Base-by-base conservation (phyloP, 2,329 filamentous ascomycete genomes). In the Beauveria sp. region DNA sequence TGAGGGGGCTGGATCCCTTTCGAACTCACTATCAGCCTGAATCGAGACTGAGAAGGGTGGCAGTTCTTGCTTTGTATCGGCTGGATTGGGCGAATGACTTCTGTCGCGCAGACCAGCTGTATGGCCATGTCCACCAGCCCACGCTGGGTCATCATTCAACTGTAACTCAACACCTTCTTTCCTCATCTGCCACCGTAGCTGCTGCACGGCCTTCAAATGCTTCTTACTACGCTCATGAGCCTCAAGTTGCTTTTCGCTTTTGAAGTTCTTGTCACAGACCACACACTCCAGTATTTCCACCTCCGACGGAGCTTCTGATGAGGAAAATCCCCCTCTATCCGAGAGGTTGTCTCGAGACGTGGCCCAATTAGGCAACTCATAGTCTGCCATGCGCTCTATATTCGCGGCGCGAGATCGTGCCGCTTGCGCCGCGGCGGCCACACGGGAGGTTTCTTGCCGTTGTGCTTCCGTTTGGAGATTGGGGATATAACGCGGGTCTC, bases 171-270 rank as follows among this genome's bases (percentile, higher is more conserved):
- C 78, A 68, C 93, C 88, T 69, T 99, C 90, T 67, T 88, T 86
- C 67, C 82, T 84, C 92, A 99, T 96, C 72, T 95, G 88, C 69
- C 85, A 83, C 68, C 86, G 86, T 45, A 99, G 75, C 64, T 92
- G 84, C 66, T 93, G 88, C 7, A 97, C 82, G 2, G 91, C 88
- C 72, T 96, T 98, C 64, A 88, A 75, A 69, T 99, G 95, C 75
- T 98, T 99, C 74, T 96, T 99, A 79, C 93, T 98, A 76, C 89
- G 91, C 76, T 97, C 93, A 69, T 99, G 95, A 3, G 89, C 88
- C 69, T 96, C 87, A 64, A 89, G 92, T 70, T 98, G 93, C 66
- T 91, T 92, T 71, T 96, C 90, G 69, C 93, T 98, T 75, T 97
- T 85, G 76, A 98, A 99, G 0, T 76, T 82, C 66, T 89, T 91